phyloP scores from a whole-genome alignment of 78 protist species.

The Chrysochromulina tobinii region DNA sequence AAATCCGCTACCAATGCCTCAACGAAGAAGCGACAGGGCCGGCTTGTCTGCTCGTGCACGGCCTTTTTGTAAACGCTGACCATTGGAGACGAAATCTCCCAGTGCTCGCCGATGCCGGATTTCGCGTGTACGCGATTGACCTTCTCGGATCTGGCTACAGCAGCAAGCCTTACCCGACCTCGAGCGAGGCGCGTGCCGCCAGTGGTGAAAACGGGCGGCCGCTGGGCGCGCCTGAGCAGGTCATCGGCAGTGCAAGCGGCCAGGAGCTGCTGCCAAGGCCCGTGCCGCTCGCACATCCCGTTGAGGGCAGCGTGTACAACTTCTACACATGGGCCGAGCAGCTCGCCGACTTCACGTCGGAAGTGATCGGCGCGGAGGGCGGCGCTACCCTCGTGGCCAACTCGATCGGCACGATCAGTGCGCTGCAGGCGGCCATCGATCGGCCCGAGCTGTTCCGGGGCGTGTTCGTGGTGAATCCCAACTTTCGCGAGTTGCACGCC shows the following conservation, averaged over 20 bases:
- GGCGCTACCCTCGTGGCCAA: background rate
- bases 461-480: constrained; percentile 34
- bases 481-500: background rate
- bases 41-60: constrained; percentile 41
- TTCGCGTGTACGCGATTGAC: constrained; percentile 42
- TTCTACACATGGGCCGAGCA: constrained; percentile 61
- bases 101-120: constrained; percentile 31
- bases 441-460: constrained; percentile 9
- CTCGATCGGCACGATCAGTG: background rate
- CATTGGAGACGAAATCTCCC: constrained; percentile 48
- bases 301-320: constrained; percentile 21
- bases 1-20: constrained; percentile 31
- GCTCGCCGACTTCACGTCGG: constrained; percentile 8
- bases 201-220: background rate
- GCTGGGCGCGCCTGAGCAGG: background rate
- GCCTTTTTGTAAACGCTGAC: constrained; percentile 50
- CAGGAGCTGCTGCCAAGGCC: background rate
- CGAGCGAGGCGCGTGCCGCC: background rate
- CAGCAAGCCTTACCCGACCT: constrained; percentile 35
- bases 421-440: constrained; percentile 41
- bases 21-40: background rate
- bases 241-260: background rate
- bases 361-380: background rate
- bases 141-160: constrained; percentile 48
- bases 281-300: background rate